Conservation (phyloP, 164 flowering plant genomes). For the Tinospora cordifolia region DNA sequence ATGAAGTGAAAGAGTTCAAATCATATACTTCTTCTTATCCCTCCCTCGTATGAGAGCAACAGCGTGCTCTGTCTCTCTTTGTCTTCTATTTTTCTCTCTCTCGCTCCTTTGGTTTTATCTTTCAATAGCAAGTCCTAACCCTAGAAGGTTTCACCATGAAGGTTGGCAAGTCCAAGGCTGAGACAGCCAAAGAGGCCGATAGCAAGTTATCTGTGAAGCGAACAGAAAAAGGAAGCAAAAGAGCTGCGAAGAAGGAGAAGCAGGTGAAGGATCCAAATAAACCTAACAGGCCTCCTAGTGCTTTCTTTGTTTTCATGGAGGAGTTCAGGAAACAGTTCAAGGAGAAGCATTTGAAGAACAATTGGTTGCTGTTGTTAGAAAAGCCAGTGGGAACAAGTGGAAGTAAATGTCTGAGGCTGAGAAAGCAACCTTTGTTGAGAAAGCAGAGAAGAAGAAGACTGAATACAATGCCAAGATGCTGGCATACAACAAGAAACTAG, state of each 20-base stretch:
- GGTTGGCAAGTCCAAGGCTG: conserved; percentile 27
- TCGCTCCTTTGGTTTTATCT: not conserved
- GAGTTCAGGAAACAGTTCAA: conserved; percentile 57
- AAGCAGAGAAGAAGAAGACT: conserved; percentile 53
- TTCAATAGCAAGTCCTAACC: not conserved
- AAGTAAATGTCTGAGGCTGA: conserved; percentile 49
- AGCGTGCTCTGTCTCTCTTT: not conserved
- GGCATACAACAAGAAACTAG: conserved; percentile 47
- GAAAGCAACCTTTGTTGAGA: conserved; percentile 52
- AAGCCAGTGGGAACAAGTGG: conserved; percentile 83
- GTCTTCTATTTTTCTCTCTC: no score
- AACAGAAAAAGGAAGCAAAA: conserved; percentile 29
- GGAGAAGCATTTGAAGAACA: conserved; percentile 57
- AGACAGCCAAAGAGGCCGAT: conserved; percentile 19
- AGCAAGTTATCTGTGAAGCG: conserved; percentile 45
- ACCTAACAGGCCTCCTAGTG: conserved; percentile 87
- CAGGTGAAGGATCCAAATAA: conserved; percentile 77
- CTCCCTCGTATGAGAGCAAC: not conserved
- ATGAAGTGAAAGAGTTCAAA: no score
- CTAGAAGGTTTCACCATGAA: conserved; percentile 22
- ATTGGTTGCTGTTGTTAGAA: conserved; percentile 69
- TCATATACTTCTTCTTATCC: no score
- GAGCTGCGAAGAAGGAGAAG: conserved; percentile 38
- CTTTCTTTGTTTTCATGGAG: conserved; percentile 87
- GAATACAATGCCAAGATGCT: conserved; percentile 48